Conservation (phyloP, 345 rosid genomes). For the Eucalyptus cloeziana region DNA sequence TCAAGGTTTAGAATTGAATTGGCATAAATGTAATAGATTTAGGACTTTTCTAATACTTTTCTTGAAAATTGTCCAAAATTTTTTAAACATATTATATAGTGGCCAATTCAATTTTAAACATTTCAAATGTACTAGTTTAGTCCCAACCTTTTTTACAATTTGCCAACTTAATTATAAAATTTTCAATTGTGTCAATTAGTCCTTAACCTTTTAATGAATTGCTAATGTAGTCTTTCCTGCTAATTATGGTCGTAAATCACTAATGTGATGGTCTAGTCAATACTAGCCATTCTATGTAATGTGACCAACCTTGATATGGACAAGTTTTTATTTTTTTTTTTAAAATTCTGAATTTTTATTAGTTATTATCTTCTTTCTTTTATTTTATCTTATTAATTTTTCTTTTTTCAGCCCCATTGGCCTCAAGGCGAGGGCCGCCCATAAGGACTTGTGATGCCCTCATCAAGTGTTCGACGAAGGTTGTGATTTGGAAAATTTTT, state of each 20-base stretch:
- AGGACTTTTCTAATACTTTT: too few relatives aligned
- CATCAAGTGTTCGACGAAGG: fast-evolving
- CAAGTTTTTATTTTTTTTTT: not conserved
- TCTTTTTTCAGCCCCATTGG: not conserved
- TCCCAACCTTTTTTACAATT: not conserved
- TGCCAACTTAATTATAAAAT: not conserved
- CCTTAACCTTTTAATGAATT: not conserved
- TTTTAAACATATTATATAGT: fast-evolving
- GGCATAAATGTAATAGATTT: fast-evolving
- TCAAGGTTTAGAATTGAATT: too few relatives aligned
- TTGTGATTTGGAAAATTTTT: too few relatives aligned
- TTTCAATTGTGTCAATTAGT: too few relatives aligned
- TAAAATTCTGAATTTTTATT: not conserved
- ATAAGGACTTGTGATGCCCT: not conserved
- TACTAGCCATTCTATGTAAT: fast-evolving
- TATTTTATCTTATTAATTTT: not conserved
- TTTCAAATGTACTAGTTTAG: too few relatives aligned
- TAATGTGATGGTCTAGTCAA: fast-evolving
- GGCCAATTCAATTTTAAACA: not conserved
- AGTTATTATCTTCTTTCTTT: too few relatives aligned
- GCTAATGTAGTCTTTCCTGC: not conserved
- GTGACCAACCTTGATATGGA: fast-evolving
- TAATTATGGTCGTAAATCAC: not conserved
- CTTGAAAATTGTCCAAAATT: too few relatives aligned
- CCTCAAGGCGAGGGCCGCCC: not conserved